phyloP scores from a whole-genome alignment of 2,329 filamentous ascomycete genomes.

The Rutstroemia sp. region DNA sequence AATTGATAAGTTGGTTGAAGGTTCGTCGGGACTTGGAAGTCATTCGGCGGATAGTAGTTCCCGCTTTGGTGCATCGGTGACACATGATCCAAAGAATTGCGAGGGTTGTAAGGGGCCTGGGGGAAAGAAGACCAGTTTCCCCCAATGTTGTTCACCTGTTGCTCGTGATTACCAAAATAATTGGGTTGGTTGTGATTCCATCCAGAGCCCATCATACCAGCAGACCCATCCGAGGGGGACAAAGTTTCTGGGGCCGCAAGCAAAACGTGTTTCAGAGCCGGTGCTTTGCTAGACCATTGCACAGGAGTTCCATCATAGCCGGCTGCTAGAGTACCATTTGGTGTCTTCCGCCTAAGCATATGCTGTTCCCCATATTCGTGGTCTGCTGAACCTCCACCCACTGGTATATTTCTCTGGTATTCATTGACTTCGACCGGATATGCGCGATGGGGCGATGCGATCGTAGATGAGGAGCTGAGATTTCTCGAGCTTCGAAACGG shows the following conservation, averaged over 20 bases:
- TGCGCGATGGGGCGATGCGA: slow-evolving; percentile 20
- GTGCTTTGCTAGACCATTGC: slow-evolving; percentile 65
- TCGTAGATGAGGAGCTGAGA: slow-evolving; percentile 13
- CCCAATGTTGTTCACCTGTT: slow-evolving; percentile 2
- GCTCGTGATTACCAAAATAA: slow-evolving; percentile 14
- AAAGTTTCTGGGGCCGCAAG: slow-evolving; percentile 47
- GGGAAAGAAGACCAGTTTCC: slow-evolving; percentile 2
- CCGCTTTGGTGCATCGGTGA: slow-evolving; percentile 18
- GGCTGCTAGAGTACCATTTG: slow-evolving; percentile 84
- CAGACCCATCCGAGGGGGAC: slow-evolving; percentile 11
- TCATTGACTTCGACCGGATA: slow-evolving; percentile 23
- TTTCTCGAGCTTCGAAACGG: slow-evolving; percentile 27
- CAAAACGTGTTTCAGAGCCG: slow-evolving; percentile 76
- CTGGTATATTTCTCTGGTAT: slow-evolving; percentile 12
- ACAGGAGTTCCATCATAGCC: slow-evolving; percentile 81
- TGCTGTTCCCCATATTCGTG: slow-evolving; percentile 35
- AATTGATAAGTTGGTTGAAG: slow-evolving; percentile 52
- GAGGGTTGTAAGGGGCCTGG: slow-evolving; percentile 18
- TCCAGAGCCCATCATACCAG: background rate
- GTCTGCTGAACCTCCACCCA: slow-evolving; percentile 37
- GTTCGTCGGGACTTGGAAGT: slow-evolving; percentile 47
- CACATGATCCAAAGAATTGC: slow-evolving; percentile 22
- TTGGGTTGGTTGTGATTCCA: slow-evolving; percentile 2
- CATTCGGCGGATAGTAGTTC: slow-evolving; percentile 29
- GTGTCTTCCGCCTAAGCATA: slow-evolving; percentile 83